Evolutionary conservation across 441 rosid genomes (phyloP).

Genomic region (Mallotus repandus): DNA sequence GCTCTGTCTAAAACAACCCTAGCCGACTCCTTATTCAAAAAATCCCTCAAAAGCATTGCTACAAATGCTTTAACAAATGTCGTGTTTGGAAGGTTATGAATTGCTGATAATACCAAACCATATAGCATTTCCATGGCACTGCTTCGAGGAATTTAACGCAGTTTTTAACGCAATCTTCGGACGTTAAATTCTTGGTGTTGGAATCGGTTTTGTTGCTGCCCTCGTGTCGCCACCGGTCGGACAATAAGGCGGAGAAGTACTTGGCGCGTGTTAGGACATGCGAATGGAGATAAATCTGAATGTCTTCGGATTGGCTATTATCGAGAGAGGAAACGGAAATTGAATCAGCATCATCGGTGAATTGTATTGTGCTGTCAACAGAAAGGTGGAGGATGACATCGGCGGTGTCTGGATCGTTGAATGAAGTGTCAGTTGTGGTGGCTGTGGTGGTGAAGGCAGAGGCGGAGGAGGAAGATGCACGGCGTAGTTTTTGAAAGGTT

Average conservation of each 20-base stretch:
- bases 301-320: constrained; percentile 29
- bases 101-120: constrained; percentile 49
- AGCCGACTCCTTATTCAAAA: constrained; percentile 48
- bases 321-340: constrained; percentile 5
- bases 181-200: constrained; percentile 11
- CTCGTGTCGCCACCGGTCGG: constrained; percentile 54
- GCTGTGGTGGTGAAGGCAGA: neutral
- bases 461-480: constrained; percentile 23
- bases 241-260: constrained; percentile 58
- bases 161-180: constrained; percentile 51
- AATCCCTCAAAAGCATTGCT: constrained; percentile 58
- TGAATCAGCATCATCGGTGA: constrained; percentile 18
- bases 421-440: constrained; percentile 6
- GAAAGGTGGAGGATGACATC: constrained; percentile 50
- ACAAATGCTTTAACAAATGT: constrained; percentile 67
- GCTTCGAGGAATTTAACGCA: constrained; percentile 58
- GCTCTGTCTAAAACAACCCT: constrained; percentile 57
- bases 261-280: constrained; percentile 49
- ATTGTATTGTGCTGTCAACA: constrained; percentile 22
- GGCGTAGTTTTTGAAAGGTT: constrained; percentile 38
- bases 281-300: constrained; percentile 64
- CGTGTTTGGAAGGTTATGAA: constrained; percentile 49
- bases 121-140: constrained; percentile 76
- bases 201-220: neutral
- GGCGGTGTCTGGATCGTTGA: constrained; percentile 49